These are phyloP conservation scores for Picochlorum sp. DNA, from an alignment of 139 green algal species.

Conservation along the genomic window DNA sequence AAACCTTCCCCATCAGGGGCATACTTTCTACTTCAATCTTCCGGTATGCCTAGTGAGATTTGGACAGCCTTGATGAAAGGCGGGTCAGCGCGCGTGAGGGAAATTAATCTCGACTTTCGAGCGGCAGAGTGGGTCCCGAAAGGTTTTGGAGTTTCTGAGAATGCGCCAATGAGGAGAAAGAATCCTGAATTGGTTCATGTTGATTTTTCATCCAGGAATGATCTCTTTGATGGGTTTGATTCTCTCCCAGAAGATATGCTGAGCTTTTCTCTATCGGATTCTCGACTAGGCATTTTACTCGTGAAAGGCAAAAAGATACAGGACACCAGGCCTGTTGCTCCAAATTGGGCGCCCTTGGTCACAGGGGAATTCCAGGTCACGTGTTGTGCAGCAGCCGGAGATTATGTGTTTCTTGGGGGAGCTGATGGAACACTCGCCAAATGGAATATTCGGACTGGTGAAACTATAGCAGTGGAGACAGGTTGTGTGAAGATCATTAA, in stretches of 20 bases:
- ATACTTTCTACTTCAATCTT: constrained; percentile 62
- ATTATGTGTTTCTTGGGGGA: constrained; percentile 55
- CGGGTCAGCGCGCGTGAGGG: constrained; percentile 38
- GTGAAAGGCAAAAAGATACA: constrained; percentile 38
- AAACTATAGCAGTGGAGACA: constrained; percentile 13
- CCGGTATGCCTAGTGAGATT: constrained; percentile 61
- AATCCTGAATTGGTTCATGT: neutral
- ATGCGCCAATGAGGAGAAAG: neutral
- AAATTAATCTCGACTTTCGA: constrained; percentile 71
- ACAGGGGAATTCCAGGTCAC: constrained; percentile 41
- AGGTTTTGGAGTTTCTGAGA: constrained; percentile 15
- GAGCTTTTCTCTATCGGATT: constrained; percentile 56
- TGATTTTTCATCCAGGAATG: neutral
- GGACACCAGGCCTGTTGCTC: constrained; percentile 48
- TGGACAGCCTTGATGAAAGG: constrained; percentile 43
- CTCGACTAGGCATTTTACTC: constrained; percentile 34
- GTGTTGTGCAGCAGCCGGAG: constrained; percentile 41
- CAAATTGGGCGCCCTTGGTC: constrained; percentile 31
- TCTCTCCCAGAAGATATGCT: constrained; percentile 47
- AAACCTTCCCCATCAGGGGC: constrained; percentile 48
- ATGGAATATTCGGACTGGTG: constrained; percentile 48
- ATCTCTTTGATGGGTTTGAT: neutral
- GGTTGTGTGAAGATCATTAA: constrained; percentile 11
- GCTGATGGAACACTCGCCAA: constrained; percentile 49
- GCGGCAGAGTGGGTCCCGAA: constrained; percentile 62